Base-by-base conservation (phyloP, 2,329 filamentous ascomycete genomes). In the Phaeomoniella chlamydospora region DNA sequence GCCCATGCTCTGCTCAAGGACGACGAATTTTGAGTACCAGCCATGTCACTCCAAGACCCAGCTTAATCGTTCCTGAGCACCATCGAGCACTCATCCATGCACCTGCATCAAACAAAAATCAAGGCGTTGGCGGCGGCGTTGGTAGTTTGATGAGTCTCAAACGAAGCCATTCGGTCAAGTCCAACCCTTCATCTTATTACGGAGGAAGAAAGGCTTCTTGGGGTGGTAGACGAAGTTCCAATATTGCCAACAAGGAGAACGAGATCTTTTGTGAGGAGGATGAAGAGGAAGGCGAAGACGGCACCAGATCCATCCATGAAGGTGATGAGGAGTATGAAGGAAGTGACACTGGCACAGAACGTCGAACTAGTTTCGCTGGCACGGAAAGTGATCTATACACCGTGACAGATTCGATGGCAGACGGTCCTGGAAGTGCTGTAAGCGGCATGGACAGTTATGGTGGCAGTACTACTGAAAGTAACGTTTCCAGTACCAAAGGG, bases 1-100 rank as follows among this genome's bases (percentile, higher is more conserved):
- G 59, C 13, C 58, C 68, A n/a, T 15, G 16, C 33, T 61, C 64
- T 13, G 62, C 72, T 49, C 50, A 68, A 58, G 70, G 76, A 52
- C 72, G 88, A 29, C 77, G 90, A 34, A 94, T 96, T 49, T 72
- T 92, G 40, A 94, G 85, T 35, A 72, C 96, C 22, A 92, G 80
- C 53, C 84, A 94, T 58, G 92, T 96, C 53, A 88, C 90, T 50
- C 65, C 59, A 17, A 50, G 55, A 10, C 41, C 41, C 12, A 34
- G 32, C 13, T 17, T 34, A 9, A 15, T 34, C 4, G 30, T 14
- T n/a, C 10, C 30, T 32, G 9, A 9, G 13, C 41, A 42, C 19
- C 59, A 53, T 51, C 4, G 60, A 49, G 14, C 42, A 4, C 40
- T 49, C 30, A 39, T 42, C 19, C 41, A 53, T 4, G 43, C 48